Base-by-base conservation (phyloP, 306 rosid species). In the Cicer pinnatifidum region DNA sequence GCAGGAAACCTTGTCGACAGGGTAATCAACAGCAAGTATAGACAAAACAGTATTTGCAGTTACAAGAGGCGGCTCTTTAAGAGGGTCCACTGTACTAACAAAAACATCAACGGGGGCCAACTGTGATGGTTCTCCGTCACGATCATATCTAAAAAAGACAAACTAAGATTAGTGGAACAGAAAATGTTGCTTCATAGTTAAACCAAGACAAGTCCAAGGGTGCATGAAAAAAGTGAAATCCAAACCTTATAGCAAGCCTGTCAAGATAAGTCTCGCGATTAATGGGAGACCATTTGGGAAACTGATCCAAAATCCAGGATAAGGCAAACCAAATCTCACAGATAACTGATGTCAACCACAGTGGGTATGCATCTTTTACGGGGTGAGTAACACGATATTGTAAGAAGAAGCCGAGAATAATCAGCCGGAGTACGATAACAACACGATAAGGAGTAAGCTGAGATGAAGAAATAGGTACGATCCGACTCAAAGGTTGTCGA, bases 41-140 rank as follows among this genome's bases (percentile, higher is more conserved):
- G 99, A 95, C 87, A 95, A 88, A 72, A 95, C 99, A n/a, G 99
- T 95, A 85, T 95, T 95, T 75, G 97, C 99, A 8, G 99, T 95
- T 46, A 95, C 41, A 61, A 95, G 86, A 4, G 99, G 99, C 23
- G 99, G 99, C 89, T 95, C 99, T 83, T 95, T 95, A 79, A 95
- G 97, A 72, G 99, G 99, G 86, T 95, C 99, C 88, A 95, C 99
- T 9, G 99, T 95, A 88, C 99, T 95, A 6, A 95, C 99, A 48
- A 95, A 95, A 65, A 95, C 56, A 77, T 95, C 99, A 6, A 95
- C 90, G 41, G 97, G 97, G 82, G 88, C 97, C 81, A 95, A 74
- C 78, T 95, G 99, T 3, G 99, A 95, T 51, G 92, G 97, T 66
- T 95, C 99, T 78, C 99, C 99, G 2, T 95, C 99, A 6, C 99